Conservation (phyloP, 2,329 filamentous ascomycete genomes). For the Xylariomycetidae sp. region DNA sequence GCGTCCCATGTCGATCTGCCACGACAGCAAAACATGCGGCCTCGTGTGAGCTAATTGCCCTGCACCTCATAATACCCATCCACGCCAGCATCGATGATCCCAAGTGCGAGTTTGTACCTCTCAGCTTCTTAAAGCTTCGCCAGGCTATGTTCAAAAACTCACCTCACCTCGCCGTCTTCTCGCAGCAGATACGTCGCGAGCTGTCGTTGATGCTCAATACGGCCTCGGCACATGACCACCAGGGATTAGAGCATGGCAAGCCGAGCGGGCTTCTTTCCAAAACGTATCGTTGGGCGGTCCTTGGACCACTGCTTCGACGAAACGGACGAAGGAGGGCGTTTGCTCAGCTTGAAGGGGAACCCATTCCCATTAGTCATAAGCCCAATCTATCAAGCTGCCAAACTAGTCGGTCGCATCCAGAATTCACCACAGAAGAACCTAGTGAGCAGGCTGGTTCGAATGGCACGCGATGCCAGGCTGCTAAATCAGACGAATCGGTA, state of each 20-base stretch:
- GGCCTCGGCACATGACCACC: slow-evolving; percentile 15
- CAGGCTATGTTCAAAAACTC: slow-evolving; percentile 56
- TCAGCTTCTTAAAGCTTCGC: slow-evolving; percentile 62
- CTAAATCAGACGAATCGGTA: too few species aligned
- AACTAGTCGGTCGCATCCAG: too few species aligned
- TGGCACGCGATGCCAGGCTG: too few species aligned
- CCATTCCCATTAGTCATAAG: too few species aligned
- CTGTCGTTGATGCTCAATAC: slow-evolving; percentile 45
- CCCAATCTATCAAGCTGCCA: too few species aligned
- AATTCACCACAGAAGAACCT: too few species aligned
- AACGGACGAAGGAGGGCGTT: too few species aligned
- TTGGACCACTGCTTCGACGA: too few species aligned
- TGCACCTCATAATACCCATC: slow-evolving; percentile 59
- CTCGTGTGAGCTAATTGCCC: slow-evolving; percentile 42
- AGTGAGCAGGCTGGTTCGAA: too few species aligned
- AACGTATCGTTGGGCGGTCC: too few species aligned
- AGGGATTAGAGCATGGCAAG: slow-evolving; percentile 10
- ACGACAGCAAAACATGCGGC: slow-evolving; percentile 9
- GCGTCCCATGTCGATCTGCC: slow-evolving; percentile 31
- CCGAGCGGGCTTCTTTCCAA: too few species aligned
- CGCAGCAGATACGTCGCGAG: slow-evolving; percentile 56
- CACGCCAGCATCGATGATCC: slow-evolving; percentile 48
- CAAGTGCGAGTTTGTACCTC: slow-evolving; percentile 54
- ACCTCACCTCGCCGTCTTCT: slow-evolving; percentile 54
- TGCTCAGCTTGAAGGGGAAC: too few species aligned